Base-by-base conservation (phyloP, 345 rosid genomes). In the Punica granatum region DNA sequence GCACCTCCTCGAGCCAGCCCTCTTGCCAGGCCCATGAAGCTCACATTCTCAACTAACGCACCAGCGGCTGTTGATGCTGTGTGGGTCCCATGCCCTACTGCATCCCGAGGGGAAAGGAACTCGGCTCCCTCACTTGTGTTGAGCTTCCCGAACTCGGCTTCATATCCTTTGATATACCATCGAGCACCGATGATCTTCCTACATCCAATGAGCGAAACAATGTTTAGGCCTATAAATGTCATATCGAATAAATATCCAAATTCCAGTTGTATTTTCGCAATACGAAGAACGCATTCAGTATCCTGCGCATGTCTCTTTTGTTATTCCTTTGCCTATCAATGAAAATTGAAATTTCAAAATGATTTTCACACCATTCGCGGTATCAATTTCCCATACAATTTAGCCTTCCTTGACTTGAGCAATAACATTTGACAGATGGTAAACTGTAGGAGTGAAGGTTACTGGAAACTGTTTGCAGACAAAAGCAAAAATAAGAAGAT, bases 161-260 rank as follows among this genome's bases (percentile, higher is more conserved):
- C 85, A 32, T 82, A 82, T 67, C 85, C 85, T 68, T 76, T 76
- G 68, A 72, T 48, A 39, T 81, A 76, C 81, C 79, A 78, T 36
- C 83, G 81, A 19, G 81, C 85, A 6, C 87, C 85, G 0, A 81
- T 79, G 37, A 83, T 72, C 76, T 81, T 83, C 69, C 82, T 80
- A 76, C 42, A 25, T 26, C 49, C 56, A 67, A 73, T 37, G 64
- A 25, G 46, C 56, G 6, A 21, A 4, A 26, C 18, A 34, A 25
- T 53, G 60, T 44, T 65, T 44, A 35, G 2, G 51, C n/a, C 21
- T n/a, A n/a, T n/a, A n/a, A 44, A n/a, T 16, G 0, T 41, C 15
- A 16, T 11, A 11, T 41, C 0, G 44, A 41, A 7, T 41, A 11
- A 41, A 41, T 41, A 41, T 11, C 44, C 9, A 41, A 41, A 13